Evolutionary conservation across 768 basidiomycete genomes (phyloP).

Genomic region (Kwoniella sp.): DNA sequence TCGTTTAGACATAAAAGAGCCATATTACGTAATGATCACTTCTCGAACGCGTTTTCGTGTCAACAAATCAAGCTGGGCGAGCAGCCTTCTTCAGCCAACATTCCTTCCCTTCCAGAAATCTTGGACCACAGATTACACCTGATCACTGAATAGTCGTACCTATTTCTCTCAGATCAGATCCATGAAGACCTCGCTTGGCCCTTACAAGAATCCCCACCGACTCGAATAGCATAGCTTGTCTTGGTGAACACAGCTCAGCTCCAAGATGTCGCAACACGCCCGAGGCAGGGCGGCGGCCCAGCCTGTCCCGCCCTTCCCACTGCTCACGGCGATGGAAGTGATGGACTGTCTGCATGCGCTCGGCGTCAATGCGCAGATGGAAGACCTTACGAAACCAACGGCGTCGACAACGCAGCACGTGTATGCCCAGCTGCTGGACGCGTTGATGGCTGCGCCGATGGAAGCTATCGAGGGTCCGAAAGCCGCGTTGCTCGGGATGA

Average conservation of each 20-base stretch:
- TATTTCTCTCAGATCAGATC: too few relatives aligned
- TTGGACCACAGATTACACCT: too few relatives aligned
- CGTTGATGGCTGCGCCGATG: constrained; percentile 41
- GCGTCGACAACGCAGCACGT: constrained; percentile 37
- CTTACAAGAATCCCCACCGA: too few relatives aligned
- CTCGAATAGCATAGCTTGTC: too few relatives aligned
- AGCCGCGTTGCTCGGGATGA: constrained; percentile 48
- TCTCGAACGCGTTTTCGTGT: constrained; percentile 11
- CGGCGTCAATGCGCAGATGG: constrained; percentile 35
- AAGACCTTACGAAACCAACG: constrained; percentile 40
- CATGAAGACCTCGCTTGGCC: too few relatives aligned
- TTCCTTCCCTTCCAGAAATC: too few relatives aligned
- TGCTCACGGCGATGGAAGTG: constrained; percentile 36
- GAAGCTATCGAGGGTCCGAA: constrained; percentile 48
- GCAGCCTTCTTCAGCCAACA: too few relatives aligned
- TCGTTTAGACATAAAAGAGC: neutral
- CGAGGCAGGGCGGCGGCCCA: constrained; percentile 13
- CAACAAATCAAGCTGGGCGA: constrained; percentile 13
- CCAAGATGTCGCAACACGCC: constrained; percentile 20
- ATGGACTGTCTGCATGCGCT: constrained; percentile 40
- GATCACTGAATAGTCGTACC: too few relatives aligned
- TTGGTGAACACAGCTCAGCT: too few relatives aligned
- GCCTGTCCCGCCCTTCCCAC: constrained; percentile 33
- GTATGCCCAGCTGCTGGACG: constrained; percentile 38
- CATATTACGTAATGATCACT: constrained; percentile 12